Conservation (phyloP, 495 filamentous ascomycete genomes). For the Polyplosphaeria fusca region DNA sequence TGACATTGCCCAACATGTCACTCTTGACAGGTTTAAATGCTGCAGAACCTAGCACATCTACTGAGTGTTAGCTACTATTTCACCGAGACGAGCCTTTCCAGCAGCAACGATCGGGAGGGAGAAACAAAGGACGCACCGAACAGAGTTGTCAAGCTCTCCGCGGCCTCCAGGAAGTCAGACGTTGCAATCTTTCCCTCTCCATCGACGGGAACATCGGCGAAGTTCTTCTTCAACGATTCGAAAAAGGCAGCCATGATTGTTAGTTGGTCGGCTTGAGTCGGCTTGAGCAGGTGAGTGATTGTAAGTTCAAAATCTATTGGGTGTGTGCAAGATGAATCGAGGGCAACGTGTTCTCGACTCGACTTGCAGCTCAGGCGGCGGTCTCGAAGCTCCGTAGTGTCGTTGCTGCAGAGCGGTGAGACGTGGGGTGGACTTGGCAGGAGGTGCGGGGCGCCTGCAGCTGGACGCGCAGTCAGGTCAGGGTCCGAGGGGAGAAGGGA, state of each 20-base stretch:
- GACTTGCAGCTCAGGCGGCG: not conserved
- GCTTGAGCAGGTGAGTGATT: not conserved
- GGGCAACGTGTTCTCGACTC: not conserved
- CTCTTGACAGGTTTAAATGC: constrained; percentile 86
- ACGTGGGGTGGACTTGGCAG: not conserved
- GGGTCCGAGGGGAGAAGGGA: no score
- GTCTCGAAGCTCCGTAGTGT: no score
- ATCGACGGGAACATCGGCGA: constrained; percentile 74
- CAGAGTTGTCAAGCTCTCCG: constrained; percentile 76
- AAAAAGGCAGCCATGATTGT: constrained; percentile 54
- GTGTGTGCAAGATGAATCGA: not conserved
- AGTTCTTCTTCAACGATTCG: constrained; percentile 76
- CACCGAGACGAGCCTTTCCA: not conserved
- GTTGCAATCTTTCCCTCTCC: constrained; percentile 63
- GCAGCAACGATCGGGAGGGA: not conserved
- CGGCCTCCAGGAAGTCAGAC: constrained; percentile 84
- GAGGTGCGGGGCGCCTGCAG: not conserved
- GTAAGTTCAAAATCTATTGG: not conserved
- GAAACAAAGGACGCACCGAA: constrained; percentile 62
- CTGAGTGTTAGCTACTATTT: not conserved
- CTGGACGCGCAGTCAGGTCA: no score
- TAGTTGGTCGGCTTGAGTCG: not conserved
- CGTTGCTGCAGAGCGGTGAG: not conserved
- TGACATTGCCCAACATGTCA: constrained; percentile 88
- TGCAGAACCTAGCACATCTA: constrained; percentile 75